Conservation (phyloP, 768 basidiomycete species). For the Suillus subaureus region DNA sequence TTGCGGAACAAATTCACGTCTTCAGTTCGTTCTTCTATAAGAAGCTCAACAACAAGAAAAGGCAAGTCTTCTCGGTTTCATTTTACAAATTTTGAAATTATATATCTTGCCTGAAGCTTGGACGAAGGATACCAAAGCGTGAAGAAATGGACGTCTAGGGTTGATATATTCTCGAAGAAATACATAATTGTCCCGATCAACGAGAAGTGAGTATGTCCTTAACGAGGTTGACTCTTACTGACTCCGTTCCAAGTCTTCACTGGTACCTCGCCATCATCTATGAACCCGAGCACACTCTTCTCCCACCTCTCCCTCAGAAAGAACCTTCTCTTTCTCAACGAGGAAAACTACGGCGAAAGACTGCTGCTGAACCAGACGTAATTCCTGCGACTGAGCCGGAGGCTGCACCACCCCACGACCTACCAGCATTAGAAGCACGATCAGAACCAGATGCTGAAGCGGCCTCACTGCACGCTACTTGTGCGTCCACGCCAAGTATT, state of each 20-base stretch:
- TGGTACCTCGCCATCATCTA: constrained; percentile 98
- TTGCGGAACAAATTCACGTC: constrained; percentile 78
- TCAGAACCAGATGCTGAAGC: constrained; percentile 18
- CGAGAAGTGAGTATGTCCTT: constrained; percentile 69
- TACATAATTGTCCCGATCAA: constrained; percentile 96
- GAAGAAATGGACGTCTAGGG: constrained; percentile 90
- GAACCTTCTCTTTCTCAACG: constrained; percentile 12
- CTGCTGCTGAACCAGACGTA: constrained; percentile 5
- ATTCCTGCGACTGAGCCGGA: constrained; percentile 1
- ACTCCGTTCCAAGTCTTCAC: constrained; percentile 63
- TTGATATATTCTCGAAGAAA: constrained; percentile 88
- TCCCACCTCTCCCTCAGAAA: constrained; percentile 46
- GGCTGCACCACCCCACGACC: constrained; percentile 9
- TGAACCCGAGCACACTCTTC: constrained; percentile 66
- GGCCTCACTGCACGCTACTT: constrained; percentile 19
- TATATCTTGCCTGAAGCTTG: constrained; percentile 31
- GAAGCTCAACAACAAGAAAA: constrained; percentile 73
- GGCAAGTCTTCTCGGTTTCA: constrained; percentile 38
- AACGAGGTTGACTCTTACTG: constrained; percentile 2
- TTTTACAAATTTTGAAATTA: not conserved
- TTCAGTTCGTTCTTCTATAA: constrained; percentile 99
- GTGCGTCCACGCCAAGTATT: constrained; percentile 25
- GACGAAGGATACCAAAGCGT: constrained; percentile 82
- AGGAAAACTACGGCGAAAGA: constrained; percentile 6
- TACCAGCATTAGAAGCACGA: constrained; percentile 3